Evolutionary conservation across 148 eudicot genomes (phyloP).

Genomic region (Salicornia ramosissima): DNA sequence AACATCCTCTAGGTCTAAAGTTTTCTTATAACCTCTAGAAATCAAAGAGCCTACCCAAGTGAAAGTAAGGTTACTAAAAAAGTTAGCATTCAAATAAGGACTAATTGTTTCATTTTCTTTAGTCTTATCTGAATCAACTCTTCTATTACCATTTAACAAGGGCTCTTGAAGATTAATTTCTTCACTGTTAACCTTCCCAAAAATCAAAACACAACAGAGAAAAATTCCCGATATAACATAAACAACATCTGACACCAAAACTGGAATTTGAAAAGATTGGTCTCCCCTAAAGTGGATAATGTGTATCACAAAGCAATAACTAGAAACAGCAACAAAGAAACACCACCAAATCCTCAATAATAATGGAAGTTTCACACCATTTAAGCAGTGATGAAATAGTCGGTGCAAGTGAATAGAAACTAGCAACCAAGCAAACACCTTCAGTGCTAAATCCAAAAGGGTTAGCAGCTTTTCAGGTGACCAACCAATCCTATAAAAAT

Average conservation of each 20-base stretch:
- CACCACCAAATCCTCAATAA: conserved; percentile 69
- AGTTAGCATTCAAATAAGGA: conserved; percentile 40
- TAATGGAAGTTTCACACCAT: conserved; percentile 39
- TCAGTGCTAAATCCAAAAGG: conserved; percentile 35
- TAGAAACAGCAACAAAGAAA: conserved; percentile 43
- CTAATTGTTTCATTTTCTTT: conserved; percentile 34
- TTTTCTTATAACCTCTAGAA: conserved; percentile 50
- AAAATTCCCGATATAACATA: conserved; percentile 33
- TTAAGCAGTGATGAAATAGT: conserved; percentile 26
- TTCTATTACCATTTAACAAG: conserved; percentile 41
- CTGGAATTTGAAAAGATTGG: too few relatives aligned
- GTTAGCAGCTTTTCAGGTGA: conserved; percentile 37
- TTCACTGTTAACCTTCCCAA: conserved; percentile 25
- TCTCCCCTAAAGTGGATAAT: too few relatives aligned
- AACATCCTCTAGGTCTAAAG: conserved; percentile 66
- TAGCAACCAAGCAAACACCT: conserved; percentile 38
- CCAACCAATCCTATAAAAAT: conserved; percentile 45
- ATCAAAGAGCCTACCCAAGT: conserved; percentile 52
- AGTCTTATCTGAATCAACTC: conserved; percentile 18
- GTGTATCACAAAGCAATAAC: conserved; percentile 48
- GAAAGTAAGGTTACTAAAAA: conserved; percentile 47
- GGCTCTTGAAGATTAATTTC: conserved; percentile 39
- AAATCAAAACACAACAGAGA: conserved; percentile 38
- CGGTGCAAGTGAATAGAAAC: conserved; percentile 42
- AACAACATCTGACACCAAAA: conserved; percentile 46